phyloP scores from a whole-genome alignment of 192 early-diverging fungal species.

The Jimgerdemannia flammicorona region DNA sequence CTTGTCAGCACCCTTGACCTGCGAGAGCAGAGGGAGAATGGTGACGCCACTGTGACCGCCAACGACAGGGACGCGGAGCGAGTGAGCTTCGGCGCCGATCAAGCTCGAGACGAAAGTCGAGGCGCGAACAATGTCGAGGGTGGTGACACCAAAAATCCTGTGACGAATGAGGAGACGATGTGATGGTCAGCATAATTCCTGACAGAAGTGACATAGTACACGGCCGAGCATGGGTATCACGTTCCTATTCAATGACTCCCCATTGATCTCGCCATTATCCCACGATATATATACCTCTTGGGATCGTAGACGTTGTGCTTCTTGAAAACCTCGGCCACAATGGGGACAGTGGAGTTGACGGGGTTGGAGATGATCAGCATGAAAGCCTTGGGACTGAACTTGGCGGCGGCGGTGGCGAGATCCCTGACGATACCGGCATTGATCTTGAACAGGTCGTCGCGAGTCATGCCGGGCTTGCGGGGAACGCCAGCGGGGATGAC shows the following conservation, averaged over 20 bases:
- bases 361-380: slow-evolving; percentile 94
- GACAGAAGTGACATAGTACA: neutral
- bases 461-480: slow-evolving; percentile 98
- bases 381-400: slow-evolving; percentile 81
- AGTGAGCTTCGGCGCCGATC: slow-evolving; percentile 64
- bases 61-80: slow-evolving; percentile 76
- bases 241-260: neutral
- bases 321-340: slow-evolving; percentile 94
- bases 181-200: neutral
- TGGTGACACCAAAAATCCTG: slow-evolving; percentile 91
- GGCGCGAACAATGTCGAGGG: slow-evolving; percentile 91
- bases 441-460: slow-evolving; percentile 98
- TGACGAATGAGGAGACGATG: neutral
- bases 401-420: slow-evolving; percentile 76
- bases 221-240: neutral
- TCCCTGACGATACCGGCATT: slow-evolving; percentile 93
- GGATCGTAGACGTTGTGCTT: slow-evolving; percentile 85
- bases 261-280: neutral
- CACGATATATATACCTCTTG: slow-evolving; percentile 34
- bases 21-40: slow-evolving; percentile 88
- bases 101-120: slow-evolving; percentile 85
- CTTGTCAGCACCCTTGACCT: slow-evolving; percentile 56
- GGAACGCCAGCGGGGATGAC: slow-evolving; percentile 97
- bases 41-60: slow-evolving; percentile 97
- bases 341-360: slow-evolving; percentile 97